Percentiles rank a stretch among this genome's conserved stretches.
Conservation (phyloP, 306 rosid species). For the Cucumis melo region DNA sequence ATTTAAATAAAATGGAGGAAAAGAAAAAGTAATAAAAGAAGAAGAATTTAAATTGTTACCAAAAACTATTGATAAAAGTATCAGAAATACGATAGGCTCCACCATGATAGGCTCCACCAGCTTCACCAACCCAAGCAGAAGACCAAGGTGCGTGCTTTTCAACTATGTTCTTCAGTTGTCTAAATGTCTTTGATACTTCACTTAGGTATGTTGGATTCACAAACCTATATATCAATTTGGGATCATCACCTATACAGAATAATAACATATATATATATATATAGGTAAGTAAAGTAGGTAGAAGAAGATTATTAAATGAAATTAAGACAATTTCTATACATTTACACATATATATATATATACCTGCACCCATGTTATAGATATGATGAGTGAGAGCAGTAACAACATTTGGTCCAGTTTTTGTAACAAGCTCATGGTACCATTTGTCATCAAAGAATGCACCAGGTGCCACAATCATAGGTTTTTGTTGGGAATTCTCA, state of each 20-base stretch:
- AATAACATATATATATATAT: too few relatives aligned
- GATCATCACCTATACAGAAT: constrained; percentile 18
- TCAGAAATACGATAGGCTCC: constrained; percentile 58
- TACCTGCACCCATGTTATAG: constrained; percentile 84
- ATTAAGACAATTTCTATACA: too few relatives aligned
- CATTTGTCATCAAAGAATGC: not conserved
- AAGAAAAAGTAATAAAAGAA: not conserved
- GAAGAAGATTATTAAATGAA: too few relatives aligned
- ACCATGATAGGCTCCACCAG: constrained; percentile 91
- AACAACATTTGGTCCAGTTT: not conserved
- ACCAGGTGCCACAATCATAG: not conserved
- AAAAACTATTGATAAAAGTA: constrained; percentile 43
- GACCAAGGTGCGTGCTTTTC: constrained; percentile 33
- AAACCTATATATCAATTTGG: constrained; percentile 32
- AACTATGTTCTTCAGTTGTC: constrained; percentile 33
- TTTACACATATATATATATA: too few relatives aligned
- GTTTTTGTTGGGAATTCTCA: too few relatives aligned
- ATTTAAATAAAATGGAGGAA: too few relatives aligned
- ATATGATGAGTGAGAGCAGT: constrained; percentile 26
- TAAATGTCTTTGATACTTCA: constrained; percentile 26
- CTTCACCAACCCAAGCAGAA: constrained; percentile 81
- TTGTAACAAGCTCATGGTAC: not conserved
- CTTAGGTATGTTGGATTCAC: constrained; percentile 44
- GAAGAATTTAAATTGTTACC: too few relatives aligned
- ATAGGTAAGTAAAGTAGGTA: too few relatives aligned